phyloP scores from a whole-genome alignment of 306 rosid genomes.

The Benincasa hispida region DNA sequence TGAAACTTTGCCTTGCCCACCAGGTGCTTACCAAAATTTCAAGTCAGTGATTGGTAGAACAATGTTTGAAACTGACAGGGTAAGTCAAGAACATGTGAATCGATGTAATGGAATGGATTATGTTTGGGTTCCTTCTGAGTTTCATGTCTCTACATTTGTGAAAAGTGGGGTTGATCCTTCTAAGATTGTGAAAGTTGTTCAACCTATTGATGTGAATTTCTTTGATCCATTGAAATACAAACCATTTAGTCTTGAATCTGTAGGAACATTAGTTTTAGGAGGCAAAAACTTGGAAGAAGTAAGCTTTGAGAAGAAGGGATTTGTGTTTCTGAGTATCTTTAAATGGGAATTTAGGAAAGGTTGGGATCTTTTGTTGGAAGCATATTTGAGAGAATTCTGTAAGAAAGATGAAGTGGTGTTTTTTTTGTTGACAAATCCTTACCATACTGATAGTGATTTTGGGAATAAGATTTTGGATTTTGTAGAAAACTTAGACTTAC shows the following conservation, averaged over 20 bases:
- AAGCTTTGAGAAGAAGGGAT: conserved; percentile 10
- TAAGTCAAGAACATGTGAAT: conserved; percentile 39
- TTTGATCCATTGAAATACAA: conserved; percentile 46
- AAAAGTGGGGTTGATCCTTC: conserved; percentile 71
- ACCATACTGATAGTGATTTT: conserved; percentile 57
- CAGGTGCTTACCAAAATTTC: conserved; percentile 37
- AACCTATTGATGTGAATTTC: conserved; percentile 76
- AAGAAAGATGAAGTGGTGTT: conserved; percentile 39
- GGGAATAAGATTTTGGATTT: conserved; percentile 66
- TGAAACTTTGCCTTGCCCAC: conserved; percentile 68
- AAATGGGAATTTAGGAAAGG: conserved; percentile 94
- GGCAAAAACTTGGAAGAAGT: neutral
- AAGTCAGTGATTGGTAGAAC: conserved; percentile 73
- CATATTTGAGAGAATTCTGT: conserved; percentile 58
- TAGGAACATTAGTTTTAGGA: conserved; percentile 35
- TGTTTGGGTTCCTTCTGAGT: conserved; percentile 86
- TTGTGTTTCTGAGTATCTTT: conserved; percentile 60
- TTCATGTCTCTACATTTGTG: conserved; percentile 45
- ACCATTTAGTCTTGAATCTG: conserved; percentile 39
- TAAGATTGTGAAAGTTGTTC: conserved; percentile 70
- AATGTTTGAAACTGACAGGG: conserved; percentile 74
- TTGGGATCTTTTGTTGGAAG: conserved; percentile 63
- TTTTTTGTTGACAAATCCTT: conserved; percentile 67
- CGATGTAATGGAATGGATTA: conserved; percentile 58
- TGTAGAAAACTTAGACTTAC: conserved; percentile 33